Evolutionary conservation across 495 filamentous ascomycete genomes (phyloP), one percentile per base, ranked within the genome.

Genomic region (Lophium mytilinum): DNA sequence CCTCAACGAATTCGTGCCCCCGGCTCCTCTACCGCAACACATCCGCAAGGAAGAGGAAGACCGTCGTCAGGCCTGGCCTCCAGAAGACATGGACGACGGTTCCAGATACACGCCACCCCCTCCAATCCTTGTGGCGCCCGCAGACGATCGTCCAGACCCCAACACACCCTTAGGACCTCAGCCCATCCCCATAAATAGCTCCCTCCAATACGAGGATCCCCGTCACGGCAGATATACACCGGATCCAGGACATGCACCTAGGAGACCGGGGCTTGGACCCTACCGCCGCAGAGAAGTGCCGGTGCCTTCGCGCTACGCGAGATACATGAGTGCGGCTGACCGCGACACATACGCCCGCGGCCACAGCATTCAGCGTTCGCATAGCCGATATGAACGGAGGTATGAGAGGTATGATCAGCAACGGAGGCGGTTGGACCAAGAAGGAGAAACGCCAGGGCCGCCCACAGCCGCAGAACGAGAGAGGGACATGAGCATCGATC

Each of bases 1-100:
- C 40, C 59, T 76, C 7, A 69, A 71, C 37, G 64, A 68, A 21
- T 68, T 75, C 30, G 57, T 56, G n/a, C 73, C 72, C 39, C 15
- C 45, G 50, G 37, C 17, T 30, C 12, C 14, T 9, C 4, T 12
- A 21, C 35, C 45, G 21, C 40, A 9, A 35, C 24, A 30, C 24
- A 30, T 30, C 24, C 24, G 24, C 24, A 30, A 30, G 24, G 24
- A 30, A 3, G 24, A 30, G 24, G 24, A 6, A 6, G 24, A 30
- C 24, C 24, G 2, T 6, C 24, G 24, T 6, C 24, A 30, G 5
- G 5, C 18, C 11, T 18, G 49, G 34, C n/a, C 49, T 17, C 17
- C 21, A 17, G 57, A 60, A 12, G 61, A 60, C 21, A 6, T 17
- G 4, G 61, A 60, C 12, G 61, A 64, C 49, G 61, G 57, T 2